Evolutionary conservation across 2,329 filamentous ascomycete species (phyloP), one percentile per base, ranked within the genome.

Genomic region (Colletotrichum simmondsii): DNA sequence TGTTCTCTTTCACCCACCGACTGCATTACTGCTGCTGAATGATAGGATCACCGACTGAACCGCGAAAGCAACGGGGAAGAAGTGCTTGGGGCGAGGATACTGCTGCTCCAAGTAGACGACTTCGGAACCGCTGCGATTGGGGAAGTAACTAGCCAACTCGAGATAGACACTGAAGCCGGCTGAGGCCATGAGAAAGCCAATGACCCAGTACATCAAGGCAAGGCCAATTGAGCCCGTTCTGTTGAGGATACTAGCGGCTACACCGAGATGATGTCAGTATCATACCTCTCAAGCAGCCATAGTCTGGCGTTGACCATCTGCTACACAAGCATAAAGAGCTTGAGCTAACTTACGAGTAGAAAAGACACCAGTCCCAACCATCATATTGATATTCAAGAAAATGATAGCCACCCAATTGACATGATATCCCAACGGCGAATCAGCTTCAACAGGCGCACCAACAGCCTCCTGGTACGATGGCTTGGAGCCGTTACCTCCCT

Each of bases 31-130:
- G 75, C 90, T 92, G 74, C 88, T 90, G 75, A 93, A 93, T 0
- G 91, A 92, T 4, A 93, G 81, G 1, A 92, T 79, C 2, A 93
- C 89, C 0, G 87, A 87, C 77, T 92, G 89, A 3, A 92, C 87
- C 0, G 92, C 92, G 77, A 92, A 93, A 0, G 90, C 85, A 0
- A 89, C 89, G 0, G 91, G 90, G 61, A 93, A 89, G 72, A 93
- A 86, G 77, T 90, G 92, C 67, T 85, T 87, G 0, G 92, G 92
- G 1, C 90, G 85, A 1, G 91, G 91, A 74, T 88, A 94, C 0
- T 90, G 89, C 77, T 93, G 92, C 75, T 93, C 92, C 0, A 93
- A 85, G 75, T 92, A 93, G 0, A 92, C 91, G 0, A 92, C 91
- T 76, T 93, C 90, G 0, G 88, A 87, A 0, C 91, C 92, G 2